phyloP scores from a whole-genome alignment of 2,329 filamentous ascomycete species.

The Phaeosphaeriaceae sp. region DNA sequence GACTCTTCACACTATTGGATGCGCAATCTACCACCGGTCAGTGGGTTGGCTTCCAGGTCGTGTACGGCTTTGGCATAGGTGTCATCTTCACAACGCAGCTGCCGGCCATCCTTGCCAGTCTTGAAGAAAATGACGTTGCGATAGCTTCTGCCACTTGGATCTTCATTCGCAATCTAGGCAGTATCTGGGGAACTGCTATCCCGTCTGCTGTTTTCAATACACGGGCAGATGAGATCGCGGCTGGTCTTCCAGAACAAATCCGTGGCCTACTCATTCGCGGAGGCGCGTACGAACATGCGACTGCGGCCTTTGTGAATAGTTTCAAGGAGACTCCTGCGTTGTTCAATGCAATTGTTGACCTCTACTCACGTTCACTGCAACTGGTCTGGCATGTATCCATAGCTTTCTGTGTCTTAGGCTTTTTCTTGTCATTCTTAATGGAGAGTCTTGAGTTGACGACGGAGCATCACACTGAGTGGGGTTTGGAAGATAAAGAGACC shows the following conservation, averaged over 20 bases:
- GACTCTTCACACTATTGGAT: conserved; percentile 11
- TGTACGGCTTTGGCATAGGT: background rate
- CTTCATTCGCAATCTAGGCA: background rate
- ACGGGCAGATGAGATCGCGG: background rate
- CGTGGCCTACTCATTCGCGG: background rate
- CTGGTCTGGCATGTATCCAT: background rate
- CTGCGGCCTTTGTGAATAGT: background rate
- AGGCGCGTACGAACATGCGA: background rate
- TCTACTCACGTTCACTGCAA: background rate
- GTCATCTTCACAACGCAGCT: background rate
- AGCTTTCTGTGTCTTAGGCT: background rate
- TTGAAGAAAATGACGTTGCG: background rate
- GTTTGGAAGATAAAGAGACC: background rate
- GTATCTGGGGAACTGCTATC: background rate
- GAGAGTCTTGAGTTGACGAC: background rate
- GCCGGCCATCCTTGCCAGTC: background rate
- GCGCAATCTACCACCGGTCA: conserved; percentile 5
- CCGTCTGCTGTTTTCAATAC: background rate
- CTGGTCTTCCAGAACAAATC: background rate
- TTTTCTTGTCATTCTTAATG: background rate
- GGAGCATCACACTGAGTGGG: background rate
- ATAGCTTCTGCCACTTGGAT: background rate
- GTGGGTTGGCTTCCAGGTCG: background rate
- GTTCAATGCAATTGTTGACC: background rate
- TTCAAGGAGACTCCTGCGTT: background rate